Evolutionary conservation across 1,284 basidiomycete genomes (phyloP), one percentile per base, ranked within the genome.

Genomic region (Naganishia sp.): DNA sequence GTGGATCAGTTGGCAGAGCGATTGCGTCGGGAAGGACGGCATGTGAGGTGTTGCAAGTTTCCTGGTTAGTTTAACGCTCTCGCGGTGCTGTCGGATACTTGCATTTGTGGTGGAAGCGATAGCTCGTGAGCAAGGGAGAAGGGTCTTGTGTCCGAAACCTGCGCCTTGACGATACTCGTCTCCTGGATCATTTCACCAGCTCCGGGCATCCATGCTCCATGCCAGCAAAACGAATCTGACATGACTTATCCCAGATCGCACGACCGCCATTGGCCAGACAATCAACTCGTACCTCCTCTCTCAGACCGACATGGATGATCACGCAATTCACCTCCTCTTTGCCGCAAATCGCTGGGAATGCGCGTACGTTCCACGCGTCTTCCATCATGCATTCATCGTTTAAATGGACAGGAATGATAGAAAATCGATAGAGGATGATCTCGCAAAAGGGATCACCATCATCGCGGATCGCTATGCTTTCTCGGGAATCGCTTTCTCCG

Each of bases 321-420:
- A 85, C 71, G 90, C 90, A 2, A 88, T 99, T 64, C 95, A 99
- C 76, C 86, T 98, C 1, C 85, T 99, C 64, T 99, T 99, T 82
- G 89, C 92, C 55, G 95, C 94, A 1, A 99, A 99, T 77, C 86
- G 95, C 25, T 99, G 96, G 95, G 95, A 99, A 78, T 84, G 89
- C 70, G 88, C 88, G 90, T 94, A 71, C 75, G 87, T 84, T n/a
- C 21, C 0, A 33, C 45, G 46, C 16, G 21, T 21, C n/a, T 25
- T 16, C 48, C 39, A 4, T 23, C 18, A 25, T 3, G 13, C 21
- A 33, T 45, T 10, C 33, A 5, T n/a, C 31, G 45, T 46, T 43
- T 13, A 18, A 10, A 44, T 43, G n/a, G 33, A 33, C 57, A 50
- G 55, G 18, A 21, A 11, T 9, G 33, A 16, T 5, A 94, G 92